Base-by-base conservation (phyloP, 768 basidiomycete species). In the Lenzites betulinus region DNA sequence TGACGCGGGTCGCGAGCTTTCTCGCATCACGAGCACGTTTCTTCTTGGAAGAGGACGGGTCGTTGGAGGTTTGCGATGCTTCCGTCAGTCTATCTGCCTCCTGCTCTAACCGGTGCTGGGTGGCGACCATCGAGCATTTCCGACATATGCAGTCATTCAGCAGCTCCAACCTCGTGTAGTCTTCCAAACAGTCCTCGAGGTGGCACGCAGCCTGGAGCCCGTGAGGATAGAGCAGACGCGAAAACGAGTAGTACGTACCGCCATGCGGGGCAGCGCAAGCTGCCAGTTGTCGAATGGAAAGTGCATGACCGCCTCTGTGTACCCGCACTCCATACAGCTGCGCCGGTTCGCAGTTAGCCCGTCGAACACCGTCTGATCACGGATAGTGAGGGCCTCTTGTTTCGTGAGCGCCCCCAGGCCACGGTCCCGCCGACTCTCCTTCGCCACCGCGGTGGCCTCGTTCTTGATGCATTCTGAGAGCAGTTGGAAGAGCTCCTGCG, bases 401-500 rank as follows among this genome's bases (percentile, higher is more conserved):
- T 69, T 71, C 4, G 76, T 76, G 13, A 89, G 70, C 11, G 78
- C 87, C 22, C 86, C 87, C 16, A 94, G 76, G 7, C 93, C 92
- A 49, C 86, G 81, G 69, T 93, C 87, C 42, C 86, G 79, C 44
- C 79, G 77, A 2, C 83, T 83, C 70, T 95, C 93, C 46, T 80
- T 82, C 56, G 88, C 86, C 1, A 97, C 83, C 1, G 87, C 82
- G 2, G 76, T 70, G n/a, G 87, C 80, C 72, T 98, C 96, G 62
- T 87, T 88, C 75, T 93, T 93, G 66, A 98, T 81, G 53, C 87
- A 90, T 71, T 95, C 94, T 1, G 94, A 90, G 9, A 98, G 78
- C 33, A 98, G 86, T 66, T 96, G 89, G 76, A 97, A 98, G n/a
- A 98, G 82, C 71, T 98, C 96, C 70, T 98, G 96, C 5, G 96